Conservation (phyloP, 164 flowering plant genomes). For the Annona cherimola region DNA sequence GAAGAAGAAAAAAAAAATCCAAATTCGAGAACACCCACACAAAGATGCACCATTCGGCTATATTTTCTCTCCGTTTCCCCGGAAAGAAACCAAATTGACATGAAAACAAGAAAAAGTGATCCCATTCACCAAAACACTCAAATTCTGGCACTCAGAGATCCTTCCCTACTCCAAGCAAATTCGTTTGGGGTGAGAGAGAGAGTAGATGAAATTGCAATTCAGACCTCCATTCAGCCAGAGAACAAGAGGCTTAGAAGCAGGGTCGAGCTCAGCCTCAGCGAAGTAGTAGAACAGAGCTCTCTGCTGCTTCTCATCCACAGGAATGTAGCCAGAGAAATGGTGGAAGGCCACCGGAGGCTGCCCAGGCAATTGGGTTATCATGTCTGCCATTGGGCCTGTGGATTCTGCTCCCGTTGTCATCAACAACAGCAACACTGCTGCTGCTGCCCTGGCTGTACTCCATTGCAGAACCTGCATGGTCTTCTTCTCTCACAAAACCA, state of each 20-base stretch:
- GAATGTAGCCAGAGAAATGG: constrained; percentile 66
- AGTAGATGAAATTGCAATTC: not conserved
- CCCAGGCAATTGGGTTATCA: constrained; percentile 47
- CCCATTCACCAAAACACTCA: not conserved
- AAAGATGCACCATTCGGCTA: not conserved
- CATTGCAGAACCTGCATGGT: no score
- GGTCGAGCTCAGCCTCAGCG: constrained; percentile 61
- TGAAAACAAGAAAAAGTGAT: not conserved
- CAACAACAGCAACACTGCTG: no score
- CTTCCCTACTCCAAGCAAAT: not conserved
- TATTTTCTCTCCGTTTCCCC: not conserved
- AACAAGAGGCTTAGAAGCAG: constrained; percentile 63
- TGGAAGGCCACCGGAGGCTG: constrained; percentile 60
- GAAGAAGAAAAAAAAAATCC: not conserved
- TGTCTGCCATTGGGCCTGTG: constrained; percentile 23
- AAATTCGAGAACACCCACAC: not conserved
- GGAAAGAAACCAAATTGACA: not conserved
- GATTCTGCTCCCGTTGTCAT: no score
- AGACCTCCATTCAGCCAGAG: constrained; percentile 84
- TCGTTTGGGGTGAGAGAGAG: no score
- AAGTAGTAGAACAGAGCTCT: constrained; percentile 72
- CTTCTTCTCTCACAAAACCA: no score
- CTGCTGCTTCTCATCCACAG: constrained; percentile 38
- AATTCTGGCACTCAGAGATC: not conserved
- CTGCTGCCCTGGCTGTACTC: no score